Conservation (phyloP, 2,329 filamentous ascomycete genomes). For the Fusarium decemcellulare region DNA sequence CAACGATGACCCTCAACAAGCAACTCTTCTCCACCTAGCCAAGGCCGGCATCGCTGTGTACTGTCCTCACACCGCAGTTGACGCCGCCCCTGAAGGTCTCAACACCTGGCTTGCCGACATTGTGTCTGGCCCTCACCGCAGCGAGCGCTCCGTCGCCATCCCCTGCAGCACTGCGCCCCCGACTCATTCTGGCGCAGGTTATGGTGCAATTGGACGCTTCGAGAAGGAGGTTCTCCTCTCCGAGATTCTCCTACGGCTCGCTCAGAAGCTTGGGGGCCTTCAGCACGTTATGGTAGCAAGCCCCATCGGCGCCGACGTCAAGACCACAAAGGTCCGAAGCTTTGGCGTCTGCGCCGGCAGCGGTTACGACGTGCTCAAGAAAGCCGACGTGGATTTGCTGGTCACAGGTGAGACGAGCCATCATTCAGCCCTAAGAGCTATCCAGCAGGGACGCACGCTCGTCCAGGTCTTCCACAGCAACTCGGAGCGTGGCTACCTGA, state of each 20-base stretch:
- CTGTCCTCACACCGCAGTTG: conserved; percentile 94
- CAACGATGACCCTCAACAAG: conserved; percentile 87
- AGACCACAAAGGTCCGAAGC: conserved; percentile 67
- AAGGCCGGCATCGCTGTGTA: conserved; percentile 95
- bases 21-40: conserved; percentile 84
- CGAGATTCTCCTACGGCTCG: conserved; percentile 67
- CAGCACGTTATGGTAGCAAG: conserved; percentile 64
- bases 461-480: conserved; percentile 94
- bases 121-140: conserved; percentile 70
- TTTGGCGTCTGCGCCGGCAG: conserved; percentile 93
- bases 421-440: conserved; percentile 89
- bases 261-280: conserved; percentile 78
- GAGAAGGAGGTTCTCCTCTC: conserved; percentile 54
- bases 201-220: conserved; percentile 66
- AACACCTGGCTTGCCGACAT: conserved; percentile 96
- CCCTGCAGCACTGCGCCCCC: conserved; percentile 60
- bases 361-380: conserved; percentile 82
- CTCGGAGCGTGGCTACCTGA: conserved; percentile 88
- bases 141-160: conserved; percentile 59
- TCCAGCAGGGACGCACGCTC: conserved; percentile 86
- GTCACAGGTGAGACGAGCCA: conserved; percentile 96
- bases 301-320: conserved; percentile 63
- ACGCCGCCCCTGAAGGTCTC: conserved; percentile 86
- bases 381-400: conserved; percentile 80
- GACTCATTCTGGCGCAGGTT: conserved; percentile 64